Evolutionary conservation across 768 basidiomycete species (phyloP), one percentile per base, ranked within the genome.

Genomic region (Mycena sanguinolenta): DNA sequence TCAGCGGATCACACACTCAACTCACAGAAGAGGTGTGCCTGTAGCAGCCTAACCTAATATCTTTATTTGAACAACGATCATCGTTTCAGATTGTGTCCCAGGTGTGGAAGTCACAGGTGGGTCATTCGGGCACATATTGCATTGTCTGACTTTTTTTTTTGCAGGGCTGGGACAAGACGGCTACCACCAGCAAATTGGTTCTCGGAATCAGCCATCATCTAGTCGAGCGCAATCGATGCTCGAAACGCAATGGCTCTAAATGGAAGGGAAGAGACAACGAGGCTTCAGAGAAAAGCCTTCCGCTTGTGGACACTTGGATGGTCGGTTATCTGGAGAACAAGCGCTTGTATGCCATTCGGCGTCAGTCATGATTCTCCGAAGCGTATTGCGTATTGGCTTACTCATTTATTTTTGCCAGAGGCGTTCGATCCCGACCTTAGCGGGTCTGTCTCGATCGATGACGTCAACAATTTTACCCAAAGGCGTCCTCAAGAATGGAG

Each of bases 81-180:
- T 52, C 25, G 4, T 27, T 27, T 52, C 21, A 52, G 50, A 52
- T 28, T 10, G 25, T 52, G 50, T 27, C 50, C 21, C 50, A 14
- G 4, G 50, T 52, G 23, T 52, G 50, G 50, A 52, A 52, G 50
- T 27, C 12, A 21, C 50, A 52, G 50, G 50, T 52, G 50, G 6
- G 50, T 28, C 5, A 27, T 27, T 25, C 50, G 17, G 17, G 46
- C 46, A 49, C n/a, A 49, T 19, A n/a, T 27, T 52, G 2, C 21
- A 14, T 28, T 52, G 12, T 52, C 50, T 52, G 50, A 49, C n/a
- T n/a, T 49, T 52, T 27, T 4, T 52, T 52, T 14, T 52, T 17
- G 39, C 16, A 52, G 50, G 50, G 50, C 25, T 52, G 50, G 50
- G 50, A 52, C 50, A 52, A 52, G 23, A 52, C 50, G 50, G 50